Evolutionary conservation across 768 basidiomycete species (phyloP), one percentile per base, ranked within the genome.

Genomic region (Scleroderma bovista): DNA sequence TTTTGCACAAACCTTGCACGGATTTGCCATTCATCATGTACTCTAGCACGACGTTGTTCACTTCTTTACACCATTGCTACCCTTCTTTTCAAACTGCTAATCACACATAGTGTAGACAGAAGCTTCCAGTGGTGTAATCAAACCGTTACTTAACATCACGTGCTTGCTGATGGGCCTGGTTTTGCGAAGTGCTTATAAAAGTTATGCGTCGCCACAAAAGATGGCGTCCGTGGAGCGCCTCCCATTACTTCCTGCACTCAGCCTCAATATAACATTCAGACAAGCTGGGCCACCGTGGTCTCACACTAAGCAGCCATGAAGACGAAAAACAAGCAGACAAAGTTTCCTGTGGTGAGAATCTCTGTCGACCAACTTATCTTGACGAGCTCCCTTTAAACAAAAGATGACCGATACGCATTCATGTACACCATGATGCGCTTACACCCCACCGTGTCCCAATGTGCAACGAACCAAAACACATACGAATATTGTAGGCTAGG

Each of bases 241-340:
- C 22, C 40, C 15, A 26, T 43, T 26, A 43, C 24, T 10, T 43
- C 13, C 41, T 16, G 13, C 13, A 39, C 24, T 44, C 32, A 51
- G 48, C 44, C 38, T 32, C 40, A 6, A 42, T 22, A 24, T 42
- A 24, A 12, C 23, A 42, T 23, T 32, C 44, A 7, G 34, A 24
- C 16, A 7, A 16, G 36, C 12, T 41, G 9, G 20, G 20, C 24
- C 20, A 15, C 7, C 15, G 52, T 22, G 39, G 9, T 7, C 15
- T 9, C 23, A 24, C 24, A 23, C 4, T 33, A 20, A 29, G 32
- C 46, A 36, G 33, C 49, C 11, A 90, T 91, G 88, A 91, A 90
- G 73, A 89, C 88, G 61, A 90, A 89, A 69, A 91, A 91, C 68
- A 93, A 91, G 67, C 81, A 87, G 51, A 92, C 91, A 10, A 89